Evolutionary conservation across 495 filamentous ascomycete species (phyloP).

Genomic region (Neurospora cerealis): DNA sequence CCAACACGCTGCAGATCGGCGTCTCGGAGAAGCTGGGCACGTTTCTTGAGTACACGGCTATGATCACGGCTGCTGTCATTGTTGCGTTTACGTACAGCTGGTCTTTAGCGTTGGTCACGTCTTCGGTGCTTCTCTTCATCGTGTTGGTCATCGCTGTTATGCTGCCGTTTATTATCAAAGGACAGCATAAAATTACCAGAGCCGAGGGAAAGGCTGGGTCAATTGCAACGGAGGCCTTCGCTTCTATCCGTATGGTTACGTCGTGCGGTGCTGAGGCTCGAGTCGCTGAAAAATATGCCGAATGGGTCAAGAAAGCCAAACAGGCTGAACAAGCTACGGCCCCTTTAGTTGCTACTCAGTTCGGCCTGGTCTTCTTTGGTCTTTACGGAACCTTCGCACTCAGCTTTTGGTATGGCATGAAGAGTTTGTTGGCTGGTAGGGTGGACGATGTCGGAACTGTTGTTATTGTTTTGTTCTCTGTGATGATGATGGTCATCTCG

Average conservation of each 20-base stretch:
- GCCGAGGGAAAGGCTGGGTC: slow-evolving; percentile 44
- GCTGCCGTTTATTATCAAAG: slow-evolving; percentile 51
- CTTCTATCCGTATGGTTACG: slow-evolving; percentile 47
- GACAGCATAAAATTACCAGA: slow-evolving; percentile 27
- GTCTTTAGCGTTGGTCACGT: slow-evolving; percentile 47
- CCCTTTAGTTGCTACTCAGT: slow-evolving; percentile 36
- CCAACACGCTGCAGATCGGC: slow-evolving; percentile 48
- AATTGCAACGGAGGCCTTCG: slow-evolving; percentile 49
- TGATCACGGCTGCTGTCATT: slow-evolving; percentile 50
- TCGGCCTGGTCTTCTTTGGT: slow-evolving; percentile 31
- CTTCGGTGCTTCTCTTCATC: slow-evolving; percentile 48
- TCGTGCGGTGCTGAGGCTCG: slow-evolving; percentile 54
- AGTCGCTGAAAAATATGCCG: slow-evolving; percentile 38
- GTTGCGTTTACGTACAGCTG: slow-evolving; percentile 49
- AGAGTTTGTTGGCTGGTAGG: slow-evolving; percentile 27
- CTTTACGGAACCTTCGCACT: slow-evolving; percentile 34
- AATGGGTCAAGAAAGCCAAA: slow-evolving; percentile 49
- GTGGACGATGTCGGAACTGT: slow-evolving; percentile 35
- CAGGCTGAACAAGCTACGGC: slow-evolving; percentile 36
- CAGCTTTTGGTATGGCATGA: slow-evolving; percentile 45
- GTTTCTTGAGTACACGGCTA: slow-evolving; percentile 41
- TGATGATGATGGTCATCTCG: slow-evolving; percentile 45
- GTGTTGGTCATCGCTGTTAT: slow-evolving; percentile 39
- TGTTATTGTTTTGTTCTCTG: slow-evolving; percentile 44
- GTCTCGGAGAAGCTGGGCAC: slow-evolving; percentile 57